Percentiles rank a stretch among this genome's conserved stretches.
Evolutionary conservation across 495 filamentous ascomycete genomes (phyloP).

Genomic region (Lineolata rhizophorae): DNA sequence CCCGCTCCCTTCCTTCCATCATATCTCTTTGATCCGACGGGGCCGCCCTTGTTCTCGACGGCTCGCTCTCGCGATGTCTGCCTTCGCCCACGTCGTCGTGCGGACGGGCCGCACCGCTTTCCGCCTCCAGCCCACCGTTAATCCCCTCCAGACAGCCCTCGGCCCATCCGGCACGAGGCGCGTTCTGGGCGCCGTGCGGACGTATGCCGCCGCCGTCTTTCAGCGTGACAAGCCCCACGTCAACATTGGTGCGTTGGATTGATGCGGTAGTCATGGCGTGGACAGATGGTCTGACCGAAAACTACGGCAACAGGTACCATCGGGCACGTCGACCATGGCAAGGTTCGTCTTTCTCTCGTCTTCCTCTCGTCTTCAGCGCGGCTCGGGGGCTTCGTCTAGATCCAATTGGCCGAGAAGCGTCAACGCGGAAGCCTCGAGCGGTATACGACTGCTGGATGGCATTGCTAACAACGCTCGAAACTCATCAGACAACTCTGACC

Average conservation of each 20-base stretch:
- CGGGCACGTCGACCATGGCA: constrained; percentile 98
- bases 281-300: constrained; percentile 5
- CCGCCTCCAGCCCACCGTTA: constrained; percentile 10
- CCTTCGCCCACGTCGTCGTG: constrained; percentile 21
- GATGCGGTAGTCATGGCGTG: constrained; percentile 2
- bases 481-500: constrained; percentile 92
- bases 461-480: too few species aligned
- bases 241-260: constrained; percentile 55
- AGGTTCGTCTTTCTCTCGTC: constrained; percentile 30
- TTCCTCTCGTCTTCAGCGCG: constrained; percentile 1
- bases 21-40: constrained; percentile 3
- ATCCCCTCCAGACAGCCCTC: constrained; percentile 33
- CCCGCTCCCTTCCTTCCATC: constrained; percentile 6
- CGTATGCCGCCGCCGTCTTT: constrained; percentile 41
- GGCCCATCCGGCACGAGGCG: constrained; percentile 28
- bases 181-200: constrained; percentile 44
- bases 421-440: too few species aligned
- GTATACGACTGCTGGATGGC: too few species aligned
- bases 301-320: constrained; percentile 57
- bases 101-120: constrained; percentile 18
- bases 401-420: too few species aligned
- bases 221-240: constrained; percentile 91
- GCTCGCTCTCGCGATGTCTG: constrained; percentile 31
- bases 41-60: too few species aligned
- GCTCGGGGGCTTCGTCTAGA: constrained; percentile 4